phyloP scores from a whole-genome alignment of 805 yeast species.

The Sungouiozyma ichnusensis region DNA sequence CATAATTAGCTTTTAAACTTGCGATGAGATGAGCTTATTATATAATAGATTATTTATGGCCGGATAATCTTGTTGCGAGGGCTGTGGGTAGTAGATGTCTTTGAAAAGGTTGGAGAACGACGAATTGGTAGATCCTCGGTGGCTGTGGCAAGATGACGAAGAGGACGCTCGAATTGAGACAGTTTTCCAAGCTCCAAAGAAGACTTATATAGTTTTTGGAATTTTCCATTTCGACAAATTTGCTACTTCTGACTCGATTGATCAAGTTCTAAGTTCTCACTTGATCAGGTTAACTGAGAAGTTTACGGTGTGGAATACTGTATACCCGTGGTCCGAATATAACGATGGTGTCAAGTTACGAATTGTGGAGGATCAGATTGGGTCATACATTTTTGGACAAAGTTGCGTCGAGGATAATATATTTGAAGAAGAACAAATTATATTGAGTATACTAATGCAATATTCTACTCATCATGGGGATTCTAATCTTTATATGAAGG shows the following conservation, averaged over 20 bases:
- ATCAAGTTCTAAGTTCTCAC: neutral
- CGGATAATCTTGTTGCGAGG: neutral
- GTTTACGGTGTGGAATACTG: slow-evolving; percentile 29
- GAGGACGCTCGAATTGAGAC: slow-evolving; percentile 7
- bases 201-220: slow-evolving; percentile 21
- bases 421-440: slow-evolving; percentile 36
- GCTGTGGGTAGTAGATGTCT: neutral
- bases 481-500: slow-evolving; percentile 34
- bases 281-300: slow-evolving; percentile 4
- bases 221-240: slow-evolving; percentile 19
- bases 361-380: slow-evolving; percentile 5
- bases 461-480: slow-evolving; percentile 22
- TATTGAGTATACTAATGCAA: slow-evolving; percentile 32
- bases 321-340: slow-evolving; percentile 35
- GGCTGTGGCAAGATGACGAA: slow-evolving; percentile 21
- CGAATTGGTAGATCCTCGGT: slow-evolving; percentile 5
- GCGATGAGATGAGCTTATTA: neutral
- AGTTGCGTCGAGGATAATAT: slow-evolving; percentile 34
- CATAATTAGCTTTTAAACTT: neutral
- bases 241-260: neutral
- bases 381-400: slow-evolving; percentile 22
- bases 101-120: neutral
- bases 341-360: slow-evolving; percentile 18
- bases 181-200: slow-evolving; percentile 13
- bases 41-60: too few relatives aligned